Conservation (phyloP, 2,329 filamentous ascomycete genomes). For the Parafenestella ontariensis region DNA sequence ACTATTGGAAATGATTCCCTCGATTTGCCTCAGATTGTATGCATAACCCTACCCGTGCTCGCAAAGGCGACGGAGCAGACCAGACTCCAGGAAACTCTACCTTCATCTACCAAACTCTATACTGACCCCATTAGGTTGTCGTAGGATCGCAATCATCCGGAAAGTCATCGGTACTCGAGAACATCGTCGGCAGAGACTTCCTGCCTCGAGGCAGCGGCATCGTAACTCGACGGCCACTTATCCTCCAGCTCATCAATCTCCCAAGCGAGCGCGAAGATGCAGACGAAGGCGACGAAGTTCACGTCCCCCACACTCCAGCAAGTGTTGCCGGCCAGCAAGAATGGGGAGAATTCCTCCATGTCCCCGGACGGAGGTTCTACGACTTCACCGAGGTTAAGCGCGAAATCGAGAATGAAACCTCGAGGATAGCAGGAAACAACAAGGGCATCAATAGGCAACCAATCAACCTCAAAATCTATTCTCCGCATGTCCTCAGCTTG, state of each 20-base stretch:
- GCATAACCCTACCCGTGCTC: conserved; percentile 62
- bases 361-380: conserved; percentile 85
- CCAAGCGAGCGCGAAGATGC: conserved; percentile 75
- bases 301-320: conserved; percentile 78
- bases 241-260: conserved; percentile 98
- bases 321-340: conserved; percentile 71
- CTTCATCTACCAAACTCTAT: not conserved
- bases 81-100: conserved; percentile 9
- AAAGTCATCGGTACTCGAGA: conserved; percentile 98
- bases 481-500: conserved; percentile 92
- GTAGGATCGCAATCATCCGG: conserved; percentile 98
- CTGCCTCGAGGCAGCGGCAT: conserved; percentile 95
- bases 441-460: conserved; percentile 98
- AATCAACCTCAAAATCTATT: conserved; percentile 99
- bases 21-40: conserved; percentile 96
- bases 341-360: conserved; percentile 97
- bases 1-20: conserved; percentile 99
- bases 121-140: conserved; percentile 73
- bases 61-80: conserved; percentile 18
- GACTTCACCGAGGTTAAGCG: conserved; percentile 93
- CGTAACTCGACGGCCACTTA: conserved; percentile 90
- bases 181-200: conserved; percentile 98
- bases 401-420: conserved; percentile 97
- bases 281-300: conserved; percentile 67
- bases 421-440: conserved; percentile 92